Percentiles rank a stretch among this genome's conserved stretches.
Evolutionary conservation across 768 basidiomycete genomes (phyloP).

Genomic region (Lepiota venenata): DNA sequence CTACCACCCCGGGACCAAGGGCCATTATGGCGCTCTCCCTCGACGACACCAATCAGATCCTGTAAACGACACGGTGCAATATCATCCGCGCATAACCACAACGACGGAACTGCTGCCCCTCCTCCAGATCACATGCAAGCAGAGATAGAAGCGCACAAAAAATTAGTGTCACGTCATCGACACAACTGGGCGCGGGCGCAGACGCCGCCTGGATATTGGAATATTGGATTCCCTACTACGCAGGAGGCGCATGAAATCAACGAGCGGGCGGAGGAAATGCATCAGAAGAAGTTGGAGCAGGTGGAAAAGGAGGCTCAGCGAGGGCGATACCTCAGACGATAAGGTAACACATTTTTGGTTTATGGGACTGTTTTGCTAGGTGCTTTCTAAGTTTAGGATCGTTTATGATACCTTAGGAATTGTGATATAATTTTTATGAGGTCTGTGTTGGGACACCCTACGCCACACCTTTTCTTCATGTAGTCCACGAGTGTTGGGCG

Average conservation of each 20-base stretch:
- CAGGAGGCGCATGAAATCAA: constrained; percentile 82
- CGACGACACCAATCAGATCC: constrained; percentile 27
- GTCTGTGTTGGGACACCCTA: too few species aligned
- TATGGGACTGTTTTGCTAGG: background rate
- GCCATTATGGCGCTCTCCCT: constrained; percentile 74
- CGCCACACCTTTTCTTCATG: too few species aligned
- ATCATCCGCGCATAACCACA: constrained; percentile 9
- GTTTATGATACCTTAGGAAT: too few species aligned
- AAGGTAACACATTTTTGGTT: background rate
- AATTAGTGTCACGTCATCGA: constrained; percentile 69
- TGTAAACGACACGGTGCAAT: constrained; percentile 23
- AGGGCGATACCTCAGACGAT: constrained; percentile 34
- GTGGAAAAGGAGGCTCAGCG: constrained; percentile 60
- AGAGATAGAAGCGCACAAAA: constrained; percentile 53
- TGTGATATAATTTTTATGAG: too few species aligned
- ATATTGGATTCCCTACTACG: constrained; percentile 86
- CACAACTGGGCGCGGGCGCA: constrained; percentile 65
- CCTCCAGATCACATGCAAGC: constrained; percentile 16
- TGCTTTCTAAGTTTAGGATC: too few species aligned
- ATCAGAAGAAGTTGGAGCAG: constrained; percentile 54
- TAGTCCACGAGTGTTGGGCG: too few species aligned
- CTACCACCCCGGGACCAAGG: constrained; percentile 61
- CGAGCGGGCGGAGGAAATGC: constrained; percentile 66
- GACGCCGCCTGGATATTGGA: constrained; percentile 88
- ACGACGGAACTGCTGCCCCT: constrained; percentile 11